Percentiles rank a stretch among this genome's conserved stretches.
Evolutionary conservation across 2,329 filamentous ascomycete genomes (phyloP).

Genomic region (Fusarium concolor): DNA sequence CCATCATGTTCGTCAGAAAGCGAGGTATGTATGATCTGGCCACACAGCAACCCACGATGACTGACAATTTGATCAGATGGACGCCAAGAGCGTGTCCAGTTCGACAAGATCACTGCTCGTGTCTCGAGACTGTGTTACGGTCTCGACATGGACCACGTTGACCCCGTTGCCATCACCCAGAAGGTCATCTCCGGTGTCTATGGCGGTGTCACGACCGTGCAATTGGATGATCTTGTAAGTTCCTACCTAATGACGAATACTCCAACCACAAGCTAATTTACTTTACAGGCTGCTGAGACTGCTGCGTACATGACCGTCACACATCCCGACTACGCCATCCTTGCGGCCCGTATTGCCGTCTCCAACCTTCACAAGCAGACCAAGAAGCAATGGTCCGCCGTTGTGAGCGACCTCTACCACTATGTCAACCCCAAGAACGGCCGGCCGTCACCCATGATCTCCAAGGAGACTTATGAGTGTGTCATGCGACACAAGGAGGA

Average conservation of each 20-base stretch:
- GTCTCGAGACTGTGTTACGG: slow-evolving; percentile 98
- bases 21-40: slow-evolving; percentile 61
- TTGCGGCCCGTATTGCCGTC: slow-evolving; percentile 96
- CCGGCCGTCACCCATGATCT: slow-evolving; percentile 91
- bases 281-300: slow-evolving; percentile 88
- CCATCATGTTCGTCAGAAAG: slow-evolving; percentile 72
- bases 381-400: slow-evolving; percentile 99
- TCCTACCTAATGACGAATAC: neutral
- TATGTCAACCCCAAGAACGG: slow-evolving; percentile 96
- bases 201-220: slow-evolving; percentile 94
- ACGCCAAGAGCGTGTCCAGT: slow-evolving; percentile 99
- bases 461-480: slow-evolving; percentile 87
- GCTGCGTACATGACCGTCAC: slow-evolving; percentile 99
- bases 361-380: slow-evolving; percentile 99
- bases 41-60: slow-evolving; percentile 1
- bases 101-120: slow-evolving; percentile 99
- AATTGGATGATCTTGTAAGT: slow-evolving; percentile 95
- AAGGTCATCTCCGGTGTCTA: slow-evolving; percentile 99
- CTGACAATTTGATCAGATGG: slow-evolving; percentile 75
- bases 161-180: slow-evolving; percentile 97
- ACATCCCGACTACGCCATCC: slow-evolving; percentile 98
- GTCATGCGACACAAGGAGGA: slow-evolving; percentile 97
- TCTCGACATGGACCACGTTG: slow-evolving; percentile 92
- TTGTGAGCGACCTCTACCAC: slow-evolving; percentile 92
- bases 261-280: slow-evolving; percentile 13